These are phyloP conservation scores for Cryptosporidium canis DNA, from an alignment of 169 alveolate genomes.

Conservation along the genomic window DNA sequence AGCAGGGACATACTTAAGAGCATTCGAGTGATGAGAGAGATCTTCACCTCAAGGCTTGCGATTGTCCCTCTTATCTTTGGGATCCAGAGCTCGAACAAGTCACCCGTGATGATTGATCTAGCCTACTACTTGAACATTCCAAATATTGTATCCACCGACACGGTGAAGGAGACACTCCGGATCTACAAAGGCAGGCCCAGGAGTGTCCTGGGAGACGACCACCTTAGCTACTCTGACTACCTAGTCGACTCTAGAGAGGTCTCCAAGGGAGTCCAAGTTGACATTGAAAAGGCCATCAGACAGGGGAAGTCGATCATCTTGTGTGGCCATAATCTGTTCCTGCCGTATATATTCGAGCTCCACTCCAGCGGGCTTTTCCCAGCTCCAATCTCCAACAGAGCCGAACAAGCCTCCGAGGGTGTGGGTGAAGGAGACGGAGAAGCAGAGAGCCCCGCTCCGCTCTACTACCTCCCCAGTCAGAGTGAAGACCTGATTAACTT, in stretches of 20 bases:
- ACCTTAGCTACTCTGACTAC: neutral
- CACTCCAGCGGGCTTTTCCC: conserved; percentile 21
- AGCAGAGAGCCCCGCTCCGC: neutral
- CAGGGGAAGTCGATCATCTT: conserved; percentile 62
- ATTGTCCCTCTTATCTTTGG: conserved; percentile 57
- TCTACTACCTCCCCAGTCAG: conserved; percentile 2
- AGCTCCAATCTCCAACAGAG: neutral
- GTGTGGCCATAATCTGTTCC: conserved; percentile 35
- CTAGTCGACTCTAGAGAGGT: conserved; percentile 1
- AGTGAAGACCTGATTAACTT: neutral
- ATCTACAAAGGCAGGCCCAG: neutral
- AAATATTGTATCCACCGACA: conserved; percentile 35
- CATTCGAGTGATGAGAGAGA: conserved; percentile 1
- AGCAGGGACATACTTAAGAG: conserved; percentile 8
- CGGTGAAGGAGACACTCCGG: conserved; percentile 16
- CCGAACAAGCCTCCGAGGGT: too few species aligned
- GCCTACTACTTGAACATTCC: conserved; percentile 43
- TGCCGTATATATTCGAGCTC: conserved; percentile 35
- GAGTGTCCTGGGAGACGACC: neutral
- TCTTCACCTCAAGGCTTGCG: conserved; percentile 36
- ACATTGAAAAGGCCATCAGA: conserved; percentile 47
- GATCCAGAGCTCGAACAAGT: conserved; percentile 7
- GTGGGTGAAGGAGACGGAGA: neutral
- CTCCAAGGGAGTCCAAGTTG: neutral
- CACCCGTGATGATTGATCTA: conserved; percentile 2